These are phyloP conservation scores for Asterella californica DNA, from an alignment of 225 moss, liverwort and hornwort genomes.

Conservation along the genomic window DNA sequence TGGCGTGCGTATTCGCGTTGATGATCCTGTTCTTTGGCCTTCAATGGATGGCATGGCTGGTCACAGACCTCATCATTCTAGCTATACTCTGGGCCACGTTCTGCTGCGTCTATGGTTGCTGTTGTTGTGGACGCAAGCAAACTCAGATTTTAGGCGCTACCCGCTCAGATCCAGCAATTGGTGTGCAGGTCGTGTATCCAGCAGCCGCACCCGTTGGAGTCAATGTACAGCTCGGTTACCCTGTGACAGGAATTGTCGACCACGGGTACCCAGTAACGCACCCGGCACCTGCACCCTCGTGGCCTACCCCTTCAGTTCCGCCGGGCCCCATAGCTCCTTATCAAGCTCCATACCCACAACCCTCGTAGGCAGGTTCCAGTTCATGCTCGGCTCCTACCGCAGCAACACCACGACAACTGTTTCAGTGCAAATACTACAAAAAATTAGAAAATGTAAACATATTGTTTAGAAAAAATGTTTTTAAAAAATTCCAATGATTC, in stretches of 20 bases:
- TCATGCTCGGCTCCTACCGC: not conserved
- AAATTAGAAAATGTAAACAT: too few relatives aligned
- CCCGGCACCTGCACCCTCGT: conserved; percentile 9
- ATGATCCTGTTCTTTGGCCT: conserved; percentile 7
- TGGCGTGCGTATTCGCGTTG: conserved; percentile 3
- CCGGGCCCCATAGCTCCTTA: not conserved
- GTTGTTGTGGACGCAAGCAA: not conserved
- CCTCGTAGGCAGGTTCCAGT: conserved; percentile 1
- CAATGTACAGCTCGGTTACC: conserved; percentile 7
- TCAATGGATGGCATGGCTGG: conserved; percentile 9
- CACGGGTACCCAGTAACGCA: conserved; percentile 5
- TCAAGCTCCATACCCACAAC: conserved; percentile 3
- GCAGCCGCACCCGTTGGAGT: not conserved
- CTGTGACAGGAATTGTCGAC: not conserved
- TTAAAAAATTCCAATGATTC: not conserved
- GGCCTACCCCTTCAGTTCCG: conserved; percentile 8
- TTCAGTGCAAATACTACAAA: not conserved
- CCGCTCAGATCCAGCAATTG: too few relatives aligned
- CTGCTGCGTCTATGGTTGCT: conserved; percentile 15
- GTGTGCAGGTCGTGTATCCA: too few relatives aligned
- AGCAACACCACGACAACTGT: not conserved
- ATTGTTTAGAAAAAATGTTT: not conserved
- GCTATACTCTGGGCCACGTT: conserved; percentile 11
- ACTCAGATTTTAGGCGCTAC: not conserved
- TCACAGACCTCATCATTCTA: conserved; percentile 2